Conservation (phyloP, 2,329 filamentous ascomycete genomes). For the Cyclaneusma minus region DNA sequence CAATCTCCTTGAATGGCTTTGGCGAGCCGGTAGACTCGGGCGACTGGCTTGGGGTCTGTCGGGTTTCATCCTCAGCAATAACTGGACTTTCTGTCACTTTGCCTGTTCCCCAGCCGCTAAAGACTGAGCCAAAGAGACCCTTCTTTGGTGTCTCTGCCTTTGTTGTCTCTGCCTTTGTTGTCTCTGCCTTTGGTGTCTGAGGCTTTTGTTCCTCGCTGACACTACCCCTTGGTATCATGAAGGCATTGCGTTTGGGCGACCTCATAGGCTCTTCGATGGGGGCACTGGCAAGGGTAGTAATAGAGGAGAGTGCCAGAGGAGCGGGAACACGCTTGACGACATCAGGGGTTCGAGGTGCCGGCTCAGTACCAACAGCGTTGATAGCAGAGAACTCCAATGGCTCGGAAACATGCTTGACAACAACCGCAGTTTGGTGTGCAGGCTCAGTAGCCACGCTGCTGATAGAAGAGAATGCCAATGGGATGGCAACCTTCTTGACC, state of each 20-base stretch:
- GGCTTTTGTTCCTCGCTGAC: too few relatives aligned
- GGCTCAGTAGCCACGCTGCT: constrained; percentile 29
- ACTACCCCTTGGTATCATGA: constrained; percentile 38
- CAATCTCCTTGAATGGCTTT: constrained; percentile 44
- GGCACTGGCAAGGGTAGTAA: constrained; percentile 15
- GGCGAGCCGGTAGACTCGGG: constrained; percentile 38
- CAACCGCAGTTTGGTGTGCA: not conserved
- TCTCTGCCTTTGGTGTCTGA: constrained; percentile 15
- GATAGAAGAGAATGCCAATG: constrained; percentile 27
- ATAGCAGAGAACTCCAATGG: constrained; percentile 1
- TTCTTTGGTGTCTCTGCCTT: constrained; percentile 25
- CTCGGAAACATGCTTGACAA: not conserved
- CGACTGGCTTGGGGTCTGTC: constrained; percentile 37
- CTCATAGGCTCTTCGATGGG: constrained; percentile 18
- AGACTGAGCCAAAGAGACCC: constrained; percentile 25
- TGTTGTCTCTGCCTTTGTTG: constrained; percentile 16
- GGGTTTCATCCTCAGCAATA: constrained; percentile 51
- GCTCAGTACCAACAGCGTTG: constrained; percentile 3
- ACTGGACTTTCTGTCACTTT: constrained; percentile 24
- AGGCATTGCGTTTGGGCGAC: constrained; percentile 33
- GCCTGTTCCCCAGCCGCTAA: constrained; percentile 28
- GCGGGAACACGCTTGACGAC: too few relatives aligned
- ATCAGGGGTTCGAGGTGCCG: constrained; percentile 1
- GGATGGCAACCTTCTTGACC: too few relatives aligned
- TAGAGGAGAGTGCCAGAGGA: constrained; percentile 14